These are phyloP conservation scores for Coriolopsis trogii DNA, from an alignment of 1,284 basidiomycete genomes.

Conservation along the genomic window DNA sequence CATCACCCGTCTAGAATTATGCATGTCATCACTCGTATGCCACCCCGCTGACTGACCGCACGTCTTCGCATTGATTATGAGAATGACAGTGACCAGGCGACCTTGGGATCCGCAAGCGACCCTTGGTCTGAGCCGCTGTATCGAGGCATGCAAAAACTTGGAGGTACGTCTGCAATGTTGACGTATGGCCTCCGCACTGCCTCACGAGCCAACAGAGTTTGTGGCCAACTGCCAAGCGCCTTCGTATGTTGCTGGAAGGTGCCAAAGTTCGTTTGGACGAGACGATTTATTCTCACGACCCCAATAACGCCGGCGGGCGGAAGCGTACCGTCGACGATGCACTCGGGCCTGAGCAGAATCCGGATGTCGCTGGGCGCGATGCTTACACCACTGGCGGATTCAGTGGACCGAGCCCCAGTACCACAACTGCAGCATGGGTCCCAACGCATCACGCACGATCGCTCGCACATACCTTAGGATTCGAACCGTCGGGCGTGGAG, in stretches of 20 bases:
- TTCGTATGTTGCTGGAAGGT: conserved; percentile 72
- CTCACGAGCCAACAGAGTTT: conserved; percentile 40
- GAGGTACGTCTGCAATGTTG: conserved; percentile 48
- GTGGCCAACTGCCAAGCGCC: conserved; percentile 78
- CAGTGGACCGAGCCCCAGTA: conserved; percentile 11
- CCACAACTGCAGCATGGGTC: conserved; percentile 39
- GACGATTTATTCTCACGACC: conserved; percentile 37
- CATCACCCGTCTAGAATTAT: conserved; percentile 59
- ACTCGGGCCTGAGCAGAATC: conserved; percentile 56
- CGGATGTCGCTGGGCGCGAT: conserved; percentile 49
- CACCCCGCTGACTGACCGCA: too few relatives aligned
- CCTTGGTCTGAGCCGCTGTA: conserved; percentile 66
- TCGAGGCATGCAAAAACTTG: conserved; percentile 72
- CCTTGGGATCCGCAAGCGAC: conserved; percentile 72
- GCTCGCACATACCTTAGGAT: conserved; percentile 73
- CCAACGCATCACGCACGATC: conserved; percentile 61
- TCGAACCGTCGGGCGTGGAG: conserved; percentile 61
- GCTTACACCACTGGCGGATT: conserved; percentile 31
- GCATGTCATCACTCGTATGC: conserved; percentile 74
- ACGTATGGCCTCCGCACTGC: conserved; percentile 11
- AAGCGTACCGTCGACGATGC: conserved; percentile 71
- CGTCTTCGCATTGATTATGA: neutral
- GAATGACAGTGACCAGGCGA: conserved; percentile 42
- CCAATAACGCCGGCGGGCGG: conserved; percentile 41
- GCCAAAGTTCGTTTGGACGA: conserved; percentile 60